Percentiles rank a stretch among this genome's conserved stretches.
Conservation (phyloP, 2,329 filamentous ascomycete species). For the Ophiostoma australiae region DNA sequence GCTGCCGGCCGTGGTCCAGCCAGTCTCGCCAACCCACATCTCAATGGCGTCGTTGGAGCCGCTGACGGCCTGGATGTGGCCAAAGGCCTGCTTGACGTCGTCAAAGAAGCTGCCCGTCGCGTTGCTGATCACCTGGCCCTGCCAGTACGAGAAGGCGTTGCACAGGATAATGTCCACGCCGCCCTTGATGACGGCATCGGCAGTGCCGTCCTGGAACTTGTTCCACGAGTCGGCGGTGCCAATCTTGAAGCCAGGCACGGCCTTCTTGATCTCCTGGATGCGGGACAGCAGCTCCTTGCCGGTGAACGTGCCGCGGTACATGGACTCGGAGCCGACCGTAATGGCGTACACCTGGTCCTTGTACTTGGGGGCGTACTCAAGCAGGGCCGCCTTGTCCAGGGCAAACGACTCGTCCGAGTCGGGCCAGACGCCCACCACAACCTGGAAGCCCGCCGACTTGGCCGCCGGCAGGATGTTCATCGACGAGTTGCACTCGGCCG, state of each 20-base stretch:
- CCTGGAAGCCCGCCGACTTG: slow-evolving; percentile 19
- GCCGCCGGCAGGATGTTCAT: slow-evolving; percentile 23
- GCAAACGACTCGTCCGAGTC: slow-evolving; percentile 20
- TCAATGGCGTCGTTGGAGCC: slow-evolving; percentile 20
- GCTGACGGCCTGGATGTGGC: slow-evolving; percentile 20
- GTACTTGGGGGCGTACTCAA: slow-evolving; percentile 20
- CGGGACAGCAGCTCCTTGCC: slow-evolving; percentile 22
- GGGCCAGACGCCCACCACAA: slow-evolving; percentile 24
- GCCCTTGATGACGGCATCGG: slow-evolving; percentile 20
- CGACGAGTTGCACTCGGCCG: slow-evolving; percentile 22
- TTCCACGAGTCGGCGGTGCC: slow-evolving; percentile 26
- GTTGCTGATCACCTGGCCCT: slow-evolving; percentile 23
- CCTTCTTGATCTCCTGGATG: slow-evolving; percentile 20
- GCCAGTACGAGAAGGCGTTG: slow-evolving; percentile 26
- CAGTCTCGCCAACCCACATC: slow-evolving; percentile 25
- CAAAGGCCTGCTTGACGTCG: slow-evolving; percentile 23
- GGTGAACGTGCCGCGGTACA: slow-evolving; percentile 24
- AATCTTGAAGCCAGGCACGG: slow-evolving; percentile 21
- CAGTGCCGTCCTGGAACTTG: slow-evolving; percentile 25
- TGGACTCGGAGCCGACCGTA: slow-evolving; percentile 23
- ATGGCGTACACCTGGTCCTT: slow-evolving; percentile 25
- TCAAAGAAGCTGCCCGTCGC: slow-evolving; percentile 22
- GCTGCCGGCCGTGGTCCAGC: slow-evolving; percentile 22
- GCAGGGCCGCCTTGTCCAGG: slow-evolving; percentile 23
- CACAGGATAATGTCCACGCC: slow-evolving; percentile 24